These are phyloP conservation scores for Monosporozyma yasuniensis DNA, from an alignment of 805 yeast genomes.

Conservation along the genomic window DNA sequence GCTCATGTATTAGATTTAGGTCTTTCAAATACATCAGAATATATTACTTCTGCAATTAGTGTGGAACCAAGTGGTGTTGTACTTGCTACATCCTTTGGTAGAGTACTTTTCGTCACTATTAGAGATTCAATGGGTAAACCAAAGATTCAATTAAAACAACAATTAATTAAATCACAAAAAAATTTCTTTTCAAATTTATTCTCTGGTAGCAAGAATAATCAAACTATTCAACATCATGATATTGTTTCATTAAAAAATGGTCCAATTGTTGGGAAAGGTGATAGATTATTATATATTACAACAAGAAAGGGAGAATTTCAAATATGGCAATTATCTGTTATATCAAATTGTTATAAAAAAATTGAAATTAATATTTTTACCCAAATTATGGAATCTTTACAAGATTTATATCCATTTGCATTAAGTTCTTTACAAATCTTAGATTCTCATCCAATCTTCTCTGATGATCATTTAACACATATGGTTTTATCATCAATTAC, in stretches of 20 bases:
- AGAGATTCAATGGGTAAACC: constrained; percentile 65
- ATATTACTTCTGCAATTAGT: constrained; percentile 45
- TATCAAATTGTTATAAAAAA: constrained; percentile 34
- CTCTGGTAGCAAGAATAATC: background rate
- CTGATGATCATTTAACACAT: constrained; percentile 34
- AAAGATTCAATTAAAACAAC: constrained; percentile 19
- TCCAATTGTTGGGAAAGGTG: constrained; percentile 42
- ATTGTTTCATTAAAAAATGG: constrained; percentile 55
- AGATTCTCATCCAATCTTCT: constrained; percentile 48
- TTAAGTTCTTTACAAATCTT: constrained; percentile 43
- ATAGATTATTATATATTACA: constrained; percentile 33
- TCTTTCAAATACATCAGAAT: constrained; percentile 35
- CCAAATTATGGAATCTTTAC: constrained; percentile 34
- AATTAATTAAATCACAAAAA: constrained; percentile 26
- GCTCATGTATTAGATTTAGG: constrained; percentile 20
- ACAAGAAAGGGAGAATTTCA: constrained; percentile 40
- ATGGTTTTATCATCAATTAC: constrained; percentile 42
- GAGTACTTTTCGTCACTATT: constrained; percentile 52
- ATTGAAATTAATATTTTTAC: constrained; percentile 32
- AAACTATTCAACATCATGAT: constrained; percentile 23
- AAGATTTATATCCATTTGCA: constrained; percentile 45
- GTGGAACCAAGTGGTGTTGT: constrained; percentile 70
- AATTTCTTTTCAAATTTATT: constrained; percentile 30
- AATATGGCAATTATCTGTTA: constrained; percentile 41
- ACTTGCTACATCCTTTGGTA: constrained; percentile 59